Evolutionary conservation across 1,139 yeast species (phyloP).

Genomic region (Arxiozyma telluris): DNA sequence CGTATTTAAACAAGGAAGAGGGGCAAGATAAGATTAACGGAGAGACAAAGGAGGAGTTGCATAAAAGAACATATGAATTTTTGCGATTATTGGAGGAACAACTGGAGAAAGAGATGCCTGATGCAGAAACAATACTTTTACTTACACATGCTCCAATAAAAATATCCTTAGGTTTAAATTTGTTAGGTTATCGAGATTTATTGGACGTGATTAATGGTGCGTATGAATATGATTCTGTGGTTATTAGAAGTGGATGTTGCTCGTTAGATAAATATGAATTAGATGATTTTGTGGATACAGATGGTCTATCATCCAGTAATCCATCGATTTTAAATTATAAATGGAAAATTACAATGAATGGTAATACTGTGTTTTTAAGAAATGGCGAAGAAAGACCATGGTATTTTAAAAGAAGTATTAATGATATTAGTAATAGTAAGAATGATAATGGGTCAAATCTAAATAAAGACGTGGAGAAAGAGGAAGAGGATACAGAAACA

Average conservation of each 20-base stretch:
- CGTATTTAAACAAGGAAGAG: slow-evolving; percentile 34
- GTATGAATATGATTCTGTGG: slow-evolving; percentile 39
- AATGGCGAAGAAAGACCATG: slow-evolving; percentile 87
- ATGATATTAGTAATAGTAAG: not conserved
- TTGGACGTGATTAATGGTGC: slow-evolving; percentile 23
- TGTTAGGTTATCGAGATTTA: slow-evolving; percentile 37
- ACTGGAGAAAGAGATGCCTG: slow-evolving; percentile 46
- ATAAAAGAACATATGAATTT: slow-evolving; percentile 44
- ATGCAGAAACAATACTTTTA: slow-evolving; percentile 47
- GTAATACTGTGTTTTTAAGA: slow-evolving; percentile 54
- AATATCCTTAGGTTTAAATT: slow-evolving; percentile 65
- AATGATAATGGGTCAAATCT: slow-evolving; percentile 44
- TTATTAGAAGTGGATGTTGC: slow-evolving; percentile 48
- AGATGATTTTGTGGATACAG: slow-evolving; percentile 22
- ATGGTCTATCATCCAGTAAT: not conserved
- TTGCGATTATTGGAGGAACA: slow-evolving; percentile 43
- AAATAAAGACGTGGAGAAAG: slow-evolving; percentile 6
- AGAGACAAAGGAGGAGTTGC: slow-evolving; percentile 52
- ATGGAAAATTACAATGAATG: slow-evolving; percentile 57
- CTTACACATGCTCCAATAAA: slow-evolving; percentile 82
- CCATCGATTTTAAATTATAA: slow-evolving; percentile 6
- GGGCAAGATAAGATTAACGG: slow-evolving; percentile 41
- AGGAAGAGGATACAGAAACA: slow-evolving; percentile 15
- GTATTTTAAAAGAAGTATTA: slow-evolving; percentile 42
- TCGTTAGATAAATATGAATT: slow-evolving; percentile 49